phyloP scores from a whole-genome alignment of 2,329 filamentous ascomycete genomes.

The Trichoderma arundinaceum region DNA sequence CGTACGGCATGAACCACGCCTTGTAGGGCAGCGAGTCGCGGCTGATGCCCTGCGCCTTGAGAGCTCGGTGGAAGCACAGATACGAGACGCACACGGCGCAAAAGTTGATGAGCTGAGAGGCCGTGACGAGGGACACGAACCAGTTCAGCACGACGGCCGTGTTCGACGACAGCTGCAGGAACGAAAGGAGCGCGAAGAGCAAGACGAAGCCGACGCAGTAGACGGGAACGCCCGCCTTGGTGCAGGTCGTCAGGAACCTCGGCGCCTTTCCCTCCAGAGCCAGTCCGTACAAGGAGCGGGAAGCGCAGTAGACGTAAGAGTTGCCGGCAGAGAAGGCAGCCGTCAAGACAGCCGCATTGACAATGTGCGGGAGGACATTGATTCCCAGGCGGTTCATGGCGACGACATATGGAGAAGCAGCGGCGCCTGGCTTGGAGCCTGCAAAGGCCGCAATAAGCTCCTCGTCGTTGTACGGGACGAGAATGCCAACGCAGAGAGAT shows the following conservation, averaged over 20 bases:
- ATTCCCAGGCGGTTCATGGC: slow-evolving; percentile 72
- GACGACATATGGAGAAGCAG: slow-evolving; percentile 69
- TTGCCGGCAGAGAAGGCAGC: slow-evolving; percentile 72
- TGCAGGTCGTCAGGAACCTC: slow-evolving; percentile 64
- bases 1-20: slow-evolving; percentile 71
- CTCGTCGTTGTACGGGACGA: slow-evolving; percentile 71
- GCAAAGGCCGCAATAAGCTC: slow-evolving; percentile 66
- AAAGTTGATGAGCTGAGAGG: slow-evolving; percentile 77
- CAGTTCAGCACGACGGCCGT: slow-evolving; percentile 72
- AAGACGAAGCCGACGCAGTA: slow-evolving; percentile 73
- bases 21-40: slow-evolving; percentile 73
- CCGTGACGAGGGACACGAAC: slow-evolving; percentile 73
- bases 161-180: slow-evolving; percentile 71
- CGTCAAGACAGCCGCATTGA: slow-evolving; percentile 74
- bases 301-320: slow-evolving; percentile 68
- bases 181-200: slow-evolving; percentile 71
- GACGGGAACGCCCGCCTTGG: slow-evolving; percentile 70
- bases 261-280: slow-evolving; percentile 72
- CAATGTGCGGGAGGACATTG: slow-evolving; percentile 68
- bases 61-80: slow-evolving; percentile 72
- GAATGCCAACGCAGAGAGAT: slow-evolving; percentile 71
- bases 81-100: slow-evolving; percentile 72
- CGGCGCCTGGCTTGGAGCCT: slow-evolving; percentile 66
- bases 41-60: slow-evolving; percentile 70
- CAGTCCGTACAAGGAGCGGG: slow-evolving; percentile 70